A percentile compares a stretch with the other conserved stretches of the same genome.
Evolutionary conservation across 257 asterid species (phyloP).

Genomic region (Knoxia roxburghii): DNA sequence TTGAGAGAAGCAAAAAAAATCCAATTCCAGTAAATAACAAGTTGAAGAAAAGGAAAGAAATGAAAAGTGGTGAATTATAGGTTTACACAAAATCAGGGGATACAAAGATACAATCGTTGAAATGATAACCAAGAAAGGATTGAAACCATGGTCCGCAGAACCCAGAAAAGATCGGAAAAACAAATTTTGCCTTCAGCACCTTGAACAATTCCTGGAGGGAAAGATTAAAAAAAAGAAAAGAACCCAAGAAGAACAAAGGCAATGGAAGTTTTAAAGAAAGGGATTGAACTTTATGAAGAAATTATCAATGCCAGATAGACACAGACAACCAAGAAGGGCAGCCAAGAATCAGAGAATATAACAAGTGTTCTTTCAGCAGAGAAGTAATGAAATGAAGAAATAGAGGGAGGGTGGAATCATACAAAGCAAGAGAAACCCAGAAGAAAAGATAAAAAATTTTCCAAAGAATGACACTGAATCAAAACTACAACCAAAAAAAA

Average conservation of each 20-base stretch:
- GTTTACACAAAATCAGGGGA: not conserved
- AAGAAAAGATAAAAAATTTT: constrained; percentile 4
- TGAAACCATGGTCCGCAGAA: constrained; percentile 37
- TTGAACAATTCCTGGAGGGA: constrained; percentile 13
- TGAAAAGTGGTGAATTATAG: not conserved
- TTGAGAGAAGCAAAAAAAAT: not conserved
- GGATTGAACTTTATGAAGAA: constrained; percentile 32
- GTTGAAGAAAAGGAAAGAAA: too few species aligned
- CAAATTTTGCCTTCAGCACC: constrained; percentile 14
- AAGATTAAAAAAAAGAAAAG: constrained; percentile 22
- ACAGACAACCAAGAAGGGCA: constrained; percentile 5
- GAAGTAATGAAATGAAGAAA: constrained; percentile 40
- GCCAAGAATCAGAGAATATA: constrained; percentile 29
- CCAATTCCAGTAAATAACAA: constrained; percentile 2
- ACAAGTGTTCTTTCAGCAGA: constrained; percentile 24
- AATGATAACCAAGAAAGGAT: constrained; percentile 22
- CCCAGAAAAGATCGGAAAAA: constrained; percentile 24
- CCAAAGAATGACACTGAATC: constrained; percentile 33
- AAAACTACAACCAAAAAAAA: not conserved
- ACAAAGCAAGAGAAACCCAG: constrained; percentile 28
- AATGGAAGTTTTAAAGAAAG: constrained; percentile 24
- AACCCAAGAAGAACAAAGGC: constrained; percentile 20
- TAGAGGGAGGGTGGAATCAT: constrained; percentile 29
- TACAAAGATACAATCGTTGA: constrained; percentile 16
- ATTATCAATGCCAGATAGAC: constrained; percentile 42